phyloP scores from a whole-genome alignment of 306 rosid species.

The Adenanthera pavonina region DNA sequence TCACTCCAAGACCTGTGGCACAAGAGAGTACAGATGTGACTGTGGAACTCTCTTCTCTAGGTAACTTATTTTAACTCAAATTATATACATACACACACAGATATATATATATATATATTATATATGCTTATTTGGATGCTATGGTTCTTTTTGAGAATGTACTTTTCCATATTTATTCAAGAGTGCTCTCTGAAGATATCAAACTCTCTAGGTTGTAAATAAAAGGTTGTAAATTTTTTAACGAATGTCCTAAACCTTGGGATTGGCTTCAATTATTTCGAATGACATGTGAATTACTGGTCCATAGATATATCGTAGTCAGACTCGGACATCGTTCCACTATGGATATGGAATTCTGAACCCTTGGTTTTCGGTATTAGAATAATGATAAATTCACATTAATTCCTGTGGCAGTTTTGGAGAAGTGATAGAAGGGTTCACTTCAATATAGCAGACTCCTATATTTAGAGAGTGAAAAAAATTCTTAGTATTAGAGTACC shows the following conservation, averaged over 20 bases:
- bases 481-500: not conserved
- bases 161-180: not conserved
- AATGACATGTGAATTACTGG: not conserved
- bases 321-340: not conserved
- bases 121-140: not conserved
- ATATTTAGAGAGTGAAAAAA: not conserved
- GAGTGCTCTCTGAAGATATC: not conserved
- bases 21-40: slow-evolving; percentile 96
- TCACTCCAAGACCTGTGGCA: slow-evolving; percentile 95
- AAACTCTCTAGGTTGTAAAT: not conserved
- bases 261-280: too few relatives aligned
- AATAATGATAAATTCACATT: not conserved
- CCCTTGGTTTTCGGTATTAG: too few relatives aligned
- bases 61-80: slow-evolving; percentile 53
- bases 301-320: not conserved
- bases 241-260: not conserved
- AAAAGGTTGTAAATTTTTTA: not conserved
- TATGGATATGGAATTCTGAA: not conserved
- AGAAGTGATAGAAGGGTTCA: not conserved
- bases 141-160: not conserved
- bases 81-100: not conserved
- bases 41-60: slow-evolving; percentile 99
- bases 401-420: not conserved
- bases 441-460: not conserved
- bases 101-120: not conserved